Conservation (phyloP, 371 early-diverging fungal species). For the Mucor irregularis region DNA sequence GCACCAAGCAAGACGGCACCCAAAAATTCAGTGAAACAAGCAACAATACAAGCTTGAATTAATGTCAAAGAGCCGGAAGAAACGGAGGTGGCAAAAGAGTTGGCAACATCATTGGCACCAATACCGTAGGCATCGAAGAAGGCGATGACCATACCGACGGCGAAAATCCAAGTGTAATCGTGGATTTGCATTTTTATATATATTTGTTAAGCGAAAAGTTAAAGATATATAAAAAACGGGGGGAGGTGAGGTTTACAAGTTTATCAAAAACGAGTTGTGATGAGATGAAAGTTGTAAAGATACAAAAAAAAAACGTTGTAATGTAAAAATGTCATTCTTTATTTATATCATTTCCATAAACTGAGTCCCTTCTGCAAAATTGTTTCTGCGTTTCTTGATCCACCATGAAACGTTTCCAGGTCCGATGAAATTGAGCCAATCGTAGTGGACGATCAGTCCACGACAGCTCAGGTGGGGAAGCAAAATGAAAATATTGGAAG, state of each 20-base stretch:
- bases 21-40: conserved; percentile 83
- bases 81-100: conserved; percentile 88
- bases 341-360: conserved; percentile 9
- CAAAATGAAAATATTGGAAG: neutral
- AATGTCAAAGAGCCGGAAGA: conserved; percentile 79
- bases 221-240: neutral
- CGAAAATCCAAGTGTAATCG: conserved; percentile 80
- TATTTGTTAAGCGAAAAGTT: neutral
- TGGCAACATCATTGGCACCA: conserved; percentile 92
- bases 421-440: conserved; percentile 12
- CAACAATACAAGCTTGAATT: conserved; percentile 73
- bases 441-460: neutral
- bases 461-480: conserved; percentile 6
- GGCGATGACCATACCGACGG: conserved; percentile 65
- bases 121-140: conserved; percentile 68
- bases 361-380: neutral
- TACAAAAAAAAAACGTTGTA: neutral
- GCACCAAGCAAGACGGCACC: conserved; percentile 84
- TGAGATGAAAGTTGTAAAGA: no score
- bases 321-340: neutral
- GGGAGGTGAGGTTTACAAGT: neutral
- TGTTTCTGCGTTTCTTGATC: conserved; percentile 3
- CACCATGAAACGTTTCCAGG: neutral
- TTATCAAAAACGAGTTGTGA: no score
- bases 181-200: conserved; percentile 26